phyloP scores from a whole-genome alignment of 2,329 filamentous ascomycete species.

The Cladophialophora exuberans region DNA sequence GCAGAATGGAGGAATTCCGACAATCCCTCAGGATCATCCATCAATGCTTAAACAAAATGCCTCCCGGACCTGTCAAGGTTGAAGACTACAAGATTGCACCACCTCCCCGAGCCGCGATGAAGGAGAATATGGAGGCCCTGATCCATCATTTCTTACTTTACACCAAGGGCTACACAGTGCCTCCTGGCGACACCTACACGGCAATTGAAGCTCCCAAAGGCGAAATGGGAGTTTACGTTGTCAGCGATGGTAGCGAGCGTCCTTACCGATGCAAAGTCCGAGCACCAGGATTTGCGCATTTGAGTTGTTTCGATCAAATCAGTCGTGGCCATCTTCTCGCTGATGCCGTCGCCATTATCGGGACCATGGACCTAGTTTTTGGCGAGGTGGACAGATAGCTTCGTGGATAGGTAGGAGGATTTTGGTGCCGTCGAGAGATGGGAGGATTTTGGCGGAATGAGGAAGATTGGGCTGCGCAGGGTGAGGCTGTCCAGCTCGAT shows the following conservation, averaged over 20 bases:
- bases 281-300: slow-evolving; percentile 93
- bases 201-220: slow-evolving; percentile 99
- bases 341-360: slow-evolving; percentile 94
- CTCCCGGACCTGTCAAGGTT: slow-evolving; percentile 86
- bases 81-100: slow-evolving; percentile 99
- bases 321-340: slow-evolving; percentile 90
- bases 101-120: slow-evolving; percentile 96
- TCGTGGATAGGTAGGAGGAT: neutral
- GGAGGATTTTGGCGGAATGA: neutral
- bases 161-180: slow-evolving; percentile 97
- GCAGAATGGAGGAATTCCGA: slow-evolving; percentile 99
- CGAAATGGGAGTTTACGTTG: slow-evolving; percentile 97
- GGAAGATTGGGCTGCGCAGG: neutral
- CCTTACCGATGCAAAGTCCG: slow-evolving; percentile 98
- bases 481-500: neutral
- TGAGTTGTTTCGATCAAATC: slow-evolving; percentile 92
- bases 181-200: slow-evolving; percentile 96
- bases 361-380: slow-evolving; percentile 57
- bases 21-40: slow-evolving; percentile 98
- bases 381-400: slow-evolving; percentile 66
- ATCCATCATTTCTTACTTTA: slow-evolving; percentile 99
- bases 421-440: neutral
- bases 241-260: slow-evolving; percentile 93
- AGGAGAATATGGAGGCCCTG: slow-evolving; percentile 99
- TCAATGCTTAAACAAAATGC: slow-evolving; percentile 99